A percentile compares a stretch with the other conserved stretches of the same genome.
Evolutionary conservation across 2,329 filamentous ascomycete genomes (phyloP).

Genomic region (Triangularia verruculosa): DNA sequence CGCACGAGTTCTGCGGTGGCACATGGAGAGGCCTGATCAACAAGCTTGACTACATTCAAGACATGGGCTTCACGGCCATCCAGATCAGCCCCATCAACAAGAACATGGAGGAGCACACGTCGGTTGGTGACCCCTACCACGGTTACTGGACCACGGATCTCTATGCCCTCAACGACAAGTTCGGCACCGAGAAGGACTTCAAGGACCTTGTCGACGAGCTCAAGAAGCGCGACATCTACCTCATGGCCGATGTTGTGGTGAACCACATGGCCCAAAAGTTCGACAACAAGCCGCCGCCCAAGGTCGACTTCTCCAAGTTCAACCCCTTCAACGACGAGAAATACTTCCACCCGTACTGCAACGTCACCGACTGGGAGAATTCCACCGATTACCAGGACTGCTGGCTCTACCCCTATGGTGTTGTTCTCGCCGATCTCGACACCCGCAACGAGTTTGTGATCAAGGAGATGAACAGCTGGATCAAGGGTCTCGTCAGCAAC

Average conservation of each 20-base stretch:
- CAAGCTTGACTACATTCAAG: constrained; percentile 60
- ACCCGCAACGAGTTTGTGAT: constrained; percentile 52
- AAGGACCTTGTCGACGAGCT: constrained; percentile 49
- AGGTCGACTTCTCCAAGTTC: constrained; percentile 42
- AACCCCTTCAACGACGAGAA: constrained; percentile 47
- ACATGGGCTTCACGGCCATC: constrained; percentile 57
- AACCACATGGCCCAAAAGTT: constrained; percentile 53
- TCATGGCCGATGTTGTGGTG: constrained; percentile 51
- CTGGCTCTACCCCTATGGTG: constrained; percentile 48
- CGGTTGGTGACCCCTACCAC: constrained; percentile 43
- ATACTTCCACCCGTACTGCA: constrained; percentile 61
- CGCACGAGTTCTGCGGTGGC: constrained; percentile 57
- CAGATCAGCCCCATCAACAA: constrained; percentile 58
- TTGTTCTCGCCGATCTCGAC: constrained; percentile 60
- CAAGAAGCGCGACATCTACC: constrained; percentile 37
- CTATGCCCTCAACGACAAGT: constrained; percentile 53
- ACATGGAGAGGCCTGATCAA: constrained; percentile 57
- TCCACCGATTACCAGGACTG: constrained; percentile 49
- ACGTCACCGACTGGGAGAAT: constrained; percentile 51
- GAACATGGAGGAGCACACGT: constrained; percentile 35
- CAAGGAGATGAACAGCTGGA: constrained; percentile 55
- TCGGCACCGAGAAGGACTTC: constrained; percentile 58
- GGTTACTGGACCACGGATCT: constrained; percentile 55
- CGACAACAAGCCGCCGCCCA: constrained; percentile 37
- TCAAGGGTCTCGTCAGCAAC: constrained; percentile 53